Base-by-base conservation (phyloP, 805 yeast genomes). In the Monosporozyma siamensis region DNA sequence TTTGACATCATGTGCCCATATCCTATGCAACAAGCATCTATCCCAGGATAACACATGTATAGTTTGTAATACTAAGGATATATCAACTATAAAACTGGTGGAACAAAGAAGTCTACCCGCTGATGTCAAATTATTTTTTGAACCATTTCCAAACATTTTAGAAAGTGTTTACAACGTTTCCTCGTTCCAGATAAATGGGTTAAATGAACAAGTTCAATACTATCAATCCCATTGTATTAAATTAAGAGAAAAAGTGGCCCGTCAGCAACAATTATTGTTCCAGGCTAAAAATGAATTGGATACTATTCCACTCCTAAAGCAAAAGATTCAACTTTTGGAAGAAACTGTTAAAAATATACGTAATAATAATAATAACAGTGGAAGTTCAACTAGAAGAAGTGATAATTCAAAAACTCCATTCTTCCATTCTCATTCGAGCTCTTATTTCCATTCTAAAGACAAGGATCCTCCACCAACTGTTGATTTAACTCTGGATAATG, bases 1-100 rank as follows among this genome's bases (percentile, higher is more conserved):
- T 34, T 43, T 66, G 38, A 65, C 68, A 1, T 64, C 69, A 3
- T 66, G 70, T 51, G 69, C 69, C 3, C 69, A 66, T 46, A 53
- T 60, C 1, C 45, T 66, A 17, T 66, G 70, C 38, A 49, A 53
- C 3, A 54, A 55, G 11, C 69, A 66, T 47, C 38, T 52, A 31
- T 6, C 29, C 8, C 18, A 6, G 18, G 25, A 18, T n/a, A 34
- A 35, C 22, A 20, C 30, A 2, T 55, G 61, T 30, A 47, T 56
- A 4, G 32, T 51, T 21, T 57, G 61, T 34, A 29, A 45, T 11
- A 49, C 51, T 3, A 31, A 26, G 14, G 55, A 54, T 41, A 48
- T 54, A 6, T 50, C 59, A 6, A 42, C 51, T 9, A 48, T 58
- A 5, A 46, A 44, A 26, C 40, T 56, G 11, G 36, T 43, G 1